Evolutionary conservation across 202 grass and related monocot species (phyloP), one percentile per base, ranked within the genome.

Genomic region (Miscanthus sacchariflorus): DNA sequence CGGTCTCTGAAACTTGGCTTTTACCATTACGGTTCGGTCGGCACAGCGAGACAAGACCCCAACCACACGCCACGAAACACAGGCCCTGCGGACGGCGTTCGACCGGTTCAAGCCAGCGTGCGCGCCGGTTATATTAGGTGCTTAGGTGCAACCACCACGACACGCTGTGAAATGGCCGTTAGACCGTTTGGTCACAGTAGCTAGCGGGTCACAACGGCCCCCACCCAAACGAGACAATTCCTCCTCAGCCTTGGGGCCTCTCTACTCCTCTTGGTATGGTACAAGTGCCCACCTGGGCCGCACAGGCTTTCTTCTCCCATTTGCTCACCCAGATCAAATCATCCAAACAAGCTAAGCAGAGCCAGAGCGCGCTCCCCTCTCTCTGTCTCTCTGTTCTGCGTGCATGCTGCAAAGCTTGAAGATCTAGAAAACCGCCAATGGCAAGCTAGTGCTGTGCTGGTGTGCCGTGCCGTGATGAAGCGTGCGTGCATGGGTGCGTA

Each of bases 151-250:
- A 91, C 86, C 5, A 72, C 86, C 86, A 77, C 2, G 77, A 84
- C 44, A 56, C 59, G 59, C 56, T 46, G 23, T 70, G 58, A 15
- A 17, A 58, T 58, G 71, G 52, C 28, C 54, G 86, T 85, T 91
- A 88, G 38, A 45, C 21, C 56, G 82, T 88, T 91, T 82, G 90
- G 90, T 91, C 52, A 38, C 77, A 88, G 77, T 85, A 85, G 90
- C 90, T 88, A 72, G 76, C 86, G 76, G 42, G 71, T 88, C 85
- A 13, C 86, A 88, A 77, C 90, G 70, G 63, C 4, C 71, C 64
- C 81, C 81, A 74, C 77, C 86, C 90, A 74, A 73, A 82, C 68
- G 3, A 69, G n/a, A 65, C 40, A 30, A 1, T 70, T 42, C 42
- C n/a, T 7, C 21, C 30, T 35, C 3, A n/a, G 18, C 54, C 54